Percentiles rank a stretch among this genome's conserved stretches.
Conservation (phyloP, 225 moss, liverwort and hornwort species). For the Physcomitrium patens region DNA sequence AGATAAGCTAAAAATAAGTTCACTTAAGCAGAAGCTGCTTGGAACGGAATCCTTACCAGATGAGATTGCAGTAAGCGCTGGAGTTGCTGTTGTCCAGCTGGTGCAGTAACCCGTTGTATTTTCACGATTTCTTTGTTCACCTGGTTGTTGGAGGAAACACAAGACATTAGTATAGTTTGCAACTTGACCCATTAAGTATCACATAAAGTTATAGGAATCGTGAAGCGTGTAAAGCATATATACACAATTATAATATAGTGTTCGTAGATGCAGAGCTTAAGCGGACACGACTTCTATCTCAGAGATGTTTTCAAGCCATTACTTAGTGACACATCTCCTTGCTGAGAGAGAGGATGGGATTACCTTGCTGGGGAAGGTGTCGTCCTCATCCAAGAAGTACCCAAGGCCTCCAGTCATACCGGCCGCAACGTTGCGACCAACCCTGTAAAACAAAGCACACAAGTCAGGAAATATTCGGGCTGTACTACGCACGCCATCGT, state of each 20-base stretch:
- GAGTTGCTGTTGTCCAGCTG: constrained; percentile 88
- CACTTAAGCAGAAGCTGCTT: neutral
- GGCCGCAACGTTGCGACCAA: constrained; percentile 96
- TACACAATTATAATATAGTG: too few species aligned
- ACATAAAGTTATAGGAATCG: neutral
- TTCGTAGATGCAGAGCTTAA: too few species aligned
- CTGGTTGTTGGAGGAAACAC: constrained; percentile 31
- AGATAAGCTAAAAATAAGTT: neutral
- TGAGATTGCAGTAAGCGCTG: constrained; percentile 79
- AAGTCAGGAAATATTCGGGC: neutral
- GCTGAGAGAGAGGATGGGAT: neutral
- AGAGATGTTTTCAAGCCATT: too few species aligned
- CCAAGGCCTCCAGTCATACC: constrained; percentile 98
- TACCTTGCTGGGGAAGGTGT: constrained; percentile 81
- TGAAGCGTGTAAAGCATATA: neutral
- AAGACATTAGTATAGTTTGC: neutral
- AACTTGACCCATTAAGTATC: neutral
- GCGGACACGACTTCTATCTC: too few species aligned
- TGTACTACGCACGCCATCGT: neutral
- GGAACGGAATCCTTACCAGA: constrained; percentile 47
- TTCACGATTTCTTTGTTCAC: constrained; percentile 94
- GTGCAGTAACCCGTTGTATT: constrained; percentile 76
- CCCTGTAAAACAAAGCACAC: constrained; percentile 45
- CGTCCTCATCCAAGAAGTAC: constrained; percentile 94
- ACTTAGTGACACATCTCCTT: too few species aligned